Evolutionary conservation across 1,284 basidiomycete genomes (phyloP), one percentile per base, ranked within the genome.

Genomic region (Mycosarcoma mackinlayi): DNA sequence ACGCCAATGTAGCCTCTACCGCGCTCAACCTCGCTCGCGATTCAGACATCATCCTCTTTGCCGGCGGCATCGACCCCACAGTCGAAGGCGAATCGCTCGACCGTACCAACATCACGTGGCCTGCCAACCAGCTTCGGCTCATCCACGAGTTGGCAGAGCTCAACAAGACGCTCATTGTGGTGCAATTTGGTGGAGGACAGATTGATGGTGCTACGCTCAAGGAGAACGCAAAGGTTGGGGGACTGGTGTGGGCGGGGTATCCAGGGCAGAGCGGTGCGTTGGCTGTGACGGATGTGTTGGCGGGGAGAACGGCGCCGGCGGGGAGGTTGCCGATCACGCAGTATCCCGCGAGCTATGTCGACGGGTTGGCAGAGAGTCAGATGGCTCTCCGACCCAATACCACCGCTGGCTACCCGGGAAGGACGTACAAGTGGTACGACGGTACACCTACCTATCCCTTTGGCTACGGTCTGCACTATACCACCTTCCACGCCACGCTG

Each of bases 361-460:
- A 57, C 19, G 50, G 33, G 3, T 23, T 53, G 25, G 11, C 37
- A 1, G 53, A 56, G n/a, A 33, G n/a, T 8, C 19, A 13, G 10
- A 63, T 63, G 61, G 31, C 48, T 1, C 33, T 63, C 1, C 28
- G 54, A 4, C 44, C 61, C 7, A 34, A 42, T 23, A 21, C 7
- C 1, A 18, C 21, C 19, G 13, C 28, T 18, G 21, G n/a, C n/a
- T 63, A 63, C 31, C 48, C 53, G 2, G 61, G 61, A 0, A 25
- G 61, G 14, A 63, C 61, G 16, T 63, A 63, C 35, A 56, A 63
- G 40, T 64, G 54, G 61, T 64, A 53, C 39, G n/a, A 16, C 7
- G 61, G 61, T 7, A 40, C 13, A 3, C 24, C 61, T 1, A 49
- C 47, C 5, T 63, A 57, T 7, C 37, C 53, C 6, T 63, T 42